Evolutionary conservation across 192 early-diverging fungal species (phyloP), one percentile per base, ranked within the genome.

Genomic region (Rhizoclosmatium sp.): DNA sequence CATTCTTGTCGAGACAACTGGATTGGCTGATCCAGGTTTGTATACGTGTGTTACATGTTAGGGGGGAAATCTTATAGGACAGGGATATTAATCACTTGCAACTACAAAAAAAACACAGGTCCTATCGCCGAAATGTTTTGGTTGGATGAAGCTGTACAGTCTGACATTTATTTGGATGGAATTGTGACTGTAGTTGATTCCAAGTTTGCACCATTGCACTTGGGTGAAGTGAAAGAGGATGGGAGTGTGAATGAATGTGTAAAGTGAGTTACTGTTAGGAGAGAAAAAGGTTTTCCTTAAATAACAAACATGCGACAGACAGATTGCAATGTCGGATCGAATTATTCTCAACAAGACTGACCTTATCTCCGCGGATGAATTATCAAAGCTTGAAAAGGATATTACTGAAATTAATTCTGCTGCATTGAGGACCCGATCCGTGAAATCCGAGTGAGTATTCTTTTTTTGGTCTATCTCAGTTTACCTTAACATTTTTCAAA

Each of bases 81-180:
- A 31, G 31, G 31, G 31, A 59, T 42, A n/a, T 68, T 12, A 46
- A 40, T 41, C 12, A 76, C 49, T 59, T 7, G 87, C 7, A 88
- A 31, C 31, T 31, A 31, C 31, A 31, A 31, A 31, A 31, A 31
- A 31, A 31, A 89, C 75, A 87, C 89, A 42, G 95, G 94, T 7
- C 94, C 94, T 2, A 97, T 99, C 66, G 95, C 94, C 1, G 91
- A 94, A 14, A 97, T 97, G 91, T 94, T 99, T 82, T 99, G 98
- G 98, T 81, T 97, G 59, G 97, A 99, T 76, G 95, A 97, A 80
- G 94, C 94, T 45, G 89, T 99, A 45, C 93, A 94, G 5, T 93
- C 92, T 78, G 91, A 95, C 7, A 90, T 99, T 42, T 93, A 95
- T 71, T 81, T 99, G 58, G 97, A 98, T 75, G 96, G 95, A 0